These are phyloP conservation scores for Colletotrichum higginsianum DNA, from an alignment of 2,329 filamentous ascomycete species.

Conservation along the genomic window DNA sequence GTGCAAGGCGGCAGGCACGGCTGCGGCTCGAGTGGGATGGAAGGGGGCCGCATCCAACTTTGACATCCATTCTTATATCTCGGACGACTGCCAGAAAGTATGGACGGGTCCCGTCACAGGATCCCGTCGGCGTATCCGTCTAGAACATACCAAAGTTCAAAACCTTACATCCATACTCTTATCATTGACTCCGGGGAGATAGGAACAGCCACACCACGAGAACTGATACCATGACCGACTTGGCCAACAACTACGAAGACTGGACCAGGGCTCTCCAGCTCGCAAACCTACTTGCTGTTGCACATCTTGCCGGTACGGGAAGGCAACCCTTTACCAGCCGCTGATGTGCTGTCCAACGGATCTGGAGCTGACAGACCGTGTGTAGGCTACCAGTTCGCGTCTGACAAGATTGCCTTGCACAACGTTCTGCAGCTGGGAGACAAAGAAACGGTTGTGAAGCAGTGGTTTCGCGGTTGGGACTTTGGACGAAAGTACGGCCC, in stretches of 20 bases:
- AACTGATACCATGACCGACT: background rate
- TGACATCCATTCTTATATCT: too few relatives aligned
- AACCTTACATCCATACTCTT: too few relatives aligned
- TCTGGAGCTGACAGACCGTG: too few relatives aligned
- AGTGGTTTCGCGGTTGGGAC: slow-evolving; percentile 5
- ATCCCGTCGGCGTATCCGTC: too few relatives aligned
- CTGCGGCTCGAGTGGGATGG: too few relatives aligned
- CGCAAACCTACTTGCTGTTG: background rate
- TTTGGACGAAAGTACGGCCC: slow-evolving; percentile 13
- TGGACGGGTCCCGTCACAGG: too few relatives aligned
- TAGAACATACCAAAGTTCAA: too few relatives aligned
- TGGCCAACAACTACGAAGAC: background rate
- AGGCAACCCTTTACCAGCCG: background rate
- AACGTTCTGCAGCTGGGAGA: background rate
- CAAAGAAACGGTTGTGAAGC: background rate
- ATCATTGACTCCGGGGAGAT: background rate
- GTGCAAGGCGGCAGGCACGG: too few relatives aligned
- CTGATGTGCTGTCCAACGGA: background rate
- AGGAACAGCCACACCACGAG: background rate
- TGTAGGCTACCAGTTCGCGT: background rate
- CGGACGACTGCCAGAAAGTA: too few relatives aligned
- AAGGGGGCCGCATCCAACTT: too few relatives aligned
- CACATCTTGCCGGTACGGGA: background rate
- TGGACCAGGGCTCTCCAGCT: background rate
- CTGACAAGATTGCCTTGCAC: slow-evolving; percentile 13